phyloP scores from a whole-genome alignment of 352 stramenopile species.

The Stramenopiles sp. region DNA sequence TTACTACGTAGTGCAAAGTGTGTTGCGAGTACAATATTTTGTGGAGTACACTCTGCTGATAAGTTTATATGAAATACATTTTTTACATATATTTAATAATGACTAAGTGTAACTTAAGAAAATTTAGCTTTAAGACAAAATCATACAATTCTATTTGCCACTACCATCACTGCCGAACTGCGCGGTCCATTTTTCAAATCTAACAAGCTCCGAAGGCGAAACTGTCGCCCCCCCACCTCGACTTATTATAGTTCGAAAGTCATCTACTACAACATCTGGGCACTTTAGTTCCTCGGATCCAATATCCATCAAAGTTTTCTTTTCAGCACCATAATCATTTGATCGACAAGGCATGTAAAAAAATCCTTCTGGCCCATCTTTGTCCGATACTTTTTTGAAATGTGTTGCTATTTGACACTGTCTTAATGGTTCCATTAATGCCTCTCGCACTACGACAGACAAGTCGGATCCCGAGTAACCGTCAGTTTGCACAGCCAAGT shows the following conservation, averaged over 20 bases:
- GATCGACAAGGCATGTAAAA: background rate
- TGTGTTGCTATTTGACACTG: conserved; percentile 89
- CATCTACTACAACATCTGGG: conserved; percentile 34
- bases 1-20: too few relatives aligned
- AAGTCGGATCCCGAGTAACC: conserved; percentile 92
- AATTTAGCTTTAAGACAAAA: too few relatives aligned
- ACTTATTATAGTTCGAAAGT: conserved; percentile 81
- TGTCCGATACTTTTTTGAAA: conserved; percentile 38
- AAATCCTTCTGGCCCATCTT: background rate
- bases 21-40: too few relatives aligned
- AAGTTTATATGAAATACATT: too few relatives aligned
- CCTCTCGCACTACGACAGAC: conserved; percentile 82
- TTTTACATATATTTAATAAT: too few relatives aligned
- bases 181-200: conserved; percentile 94
- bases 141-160: background rate
- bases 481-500: conserved; percentile 70
- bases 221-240: conserved; percentile 48
- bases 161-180: conserved; percentile 96
- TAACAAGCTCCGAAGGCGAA: conserved; percentile 80
- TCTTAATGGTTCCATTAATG: conserved; percentile 85
- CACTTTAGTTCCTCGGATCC: background rate
- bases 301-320: conserved; percentile 10
- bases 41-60: too few relatives aligned
- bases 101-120: too few relatives aligned
- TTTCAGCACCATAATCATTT: background rate